These are phyloP conservation scores for Amborella trichopoda DNA, from an alignment of 164 flowering plant species.

Conservation along the genomic window DNA sequence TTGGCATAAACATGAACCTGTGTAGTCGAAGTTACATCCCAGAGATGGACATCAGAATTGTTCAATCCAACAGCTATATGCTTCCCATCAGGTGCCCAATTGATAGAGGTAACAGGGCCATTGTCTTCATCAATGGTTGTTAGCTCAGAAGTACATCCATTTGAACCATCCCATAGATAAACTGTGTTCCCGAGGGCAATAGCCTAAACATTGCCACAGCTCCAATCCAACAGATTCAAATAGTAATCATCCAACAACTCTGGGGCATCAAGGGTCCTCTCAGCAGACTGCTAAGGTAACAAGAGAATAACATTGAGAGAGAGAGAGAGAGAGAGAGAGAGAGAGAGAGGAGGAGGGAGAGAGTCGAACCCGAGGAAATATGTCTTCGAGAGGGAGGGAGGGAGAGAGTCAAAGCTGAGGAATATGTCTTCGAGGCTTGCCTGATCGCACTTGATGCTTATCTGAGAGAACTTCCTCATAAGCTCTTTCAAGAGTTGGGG, in stretches of 20 bases:
- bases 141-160: constrained; percentile 17
- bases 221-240: constrained; percentile 18
- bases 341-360: too few relatives aligned
- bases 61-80: constrained; percentile 14
- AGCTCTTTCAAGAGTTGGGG: constrained; percentile 2
- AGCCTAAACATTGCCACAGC: constrained; percentile 15
- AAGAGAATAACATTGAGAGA: too few relatives aligned
- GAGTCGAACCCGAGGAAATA: too few relatives aligned
- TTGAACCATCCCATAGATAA: constrained; percentile 16
- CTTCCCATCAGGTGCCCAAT: constrained; percentile 5
- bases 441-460: constrained; percentile 1
- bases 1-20: constrained; percentile 11
- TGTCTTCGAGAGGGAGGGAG: too few relatives aligned
- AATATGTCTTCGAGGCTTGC: constrained; percentile 5
- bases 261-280: constrained; percentile 16
- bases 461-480: constrained; percentile 1
- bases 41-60: constrained; percentile 14
- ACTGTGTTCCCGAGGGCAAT: constrained; percentile 17
- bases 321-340: too few relatives aligned
- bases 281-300: too few relatives aligned
- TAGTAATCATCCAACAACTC: constrained; percentile 16
- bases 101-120: constrained; percentile 15
- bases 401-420: constrained; percentile 5
- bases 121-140: constrained; percentile 17
- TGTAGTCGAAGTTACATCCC: constrained; percentile 8